Base-by-base conservation (phyloP, 306 rosid species). In the Geum urbanum region DNA sequence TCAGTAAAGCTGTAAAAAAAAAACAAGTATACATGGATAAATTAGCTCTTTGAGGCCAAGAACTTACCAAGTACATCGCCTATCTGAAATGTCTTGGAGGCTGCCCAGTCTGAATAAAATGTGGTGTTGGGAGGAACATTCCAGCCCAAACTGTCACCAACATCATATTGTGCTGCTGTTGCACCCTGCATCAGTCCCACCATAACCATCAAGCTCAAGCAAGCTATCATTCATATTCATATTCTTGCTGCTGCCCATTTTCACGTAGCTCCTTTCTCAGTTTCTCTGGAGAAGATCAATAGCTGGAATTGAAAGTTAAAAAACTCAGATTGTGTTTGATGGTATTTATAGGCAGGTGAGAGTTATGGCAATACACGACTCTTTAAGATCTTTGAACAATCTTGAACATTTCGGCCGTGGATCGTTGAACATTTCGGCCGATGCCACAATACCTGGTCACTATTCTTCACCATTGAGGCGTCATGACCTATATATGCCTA, bases 141-240 rank as follows among this genome's bases (percentile, higher is more conserved):
- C 83, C 76, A 79, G 12, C 72, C 83, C 20, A 69, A 55, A 32
- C 35, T 69, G 54, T 48, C 83, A 12, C 83, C 83, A 7, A 74
- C 73, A 5, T 7, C n/a, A 16, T 78, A 78, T 0, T 14, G 46
- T 35, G 9, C 46, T 3, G 79, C 76, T 1, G 63, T 47, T 55
- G 76, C 72, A 46, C 45, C 66, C 16, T 52, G 49, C 55, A 73
- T 59, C 9, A 61, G 45, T 32, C 44, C 63, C 32, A 57, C n/a
- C 64, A 57, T 16, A 55, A 44, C 62, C 32, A 74, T 10, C n/a
- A 61, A 50, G 46, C 59, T 57, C 24, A 57, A 41, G 24, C 72
- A 56, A 39, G 66, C 74, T 3, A 37, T 64, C 64, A 55, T 57
- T 56, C 63, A 24, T 73, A 15, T 32, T 32, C 37, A 32, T 32